Percentiles rank a stretch among this genome's conserved stretches.
Evolutionary conservation across 2,329 filamentous ascomycete genomes (phyloP).

Genomic region (Ophiocordyceps unilateralis): DNA sequence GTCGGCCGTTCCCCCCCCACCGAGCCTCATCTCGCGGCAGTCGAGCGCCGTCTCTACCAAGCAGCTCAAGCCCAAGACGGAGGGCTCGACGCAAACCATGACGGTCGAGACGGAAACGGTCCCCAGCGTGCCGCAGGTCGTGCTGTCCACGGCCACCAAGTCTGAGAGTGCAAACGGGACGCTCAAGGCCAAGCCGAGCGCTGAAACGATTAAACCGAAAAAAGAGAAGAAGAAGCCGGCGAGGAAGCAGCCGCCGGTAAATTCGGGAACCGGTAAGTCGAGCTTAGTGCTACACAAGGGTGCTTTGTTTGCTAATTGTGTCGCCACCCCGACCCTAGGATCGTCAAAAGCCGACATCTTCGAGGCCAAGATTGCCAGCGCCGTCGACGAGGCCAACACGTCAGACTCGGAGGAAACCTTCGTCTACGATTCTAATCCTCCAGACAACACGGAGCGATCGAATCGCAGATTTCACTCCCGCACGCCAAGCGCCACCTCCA

Average conservation of each 20-base stretch:
- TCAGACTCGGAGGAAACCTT: slow-evolving; percentile 98
- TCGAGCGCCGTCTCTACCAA: slow-evolving; percentile 48
- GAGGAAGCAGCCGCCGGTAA: slow-evolving; percentile 58
- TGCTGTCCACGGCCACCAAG: slow-evolving; percentile 48
- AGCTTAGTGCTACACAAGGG: neutral
- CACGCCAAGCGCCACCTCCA: slow-evolving; percentile 84
- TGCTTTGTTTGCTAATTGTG: neutral
- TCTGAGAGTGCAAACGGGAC: slow-evolving; percentile 51
- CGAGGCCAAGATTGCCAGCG: slow-evolving; percentile 88
- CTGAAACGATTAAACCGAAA: slow-evolving; percentile 88
- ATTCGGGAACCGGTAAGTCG: slow-evolving; percentile 53
- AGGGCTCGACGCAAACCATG: slow-evolving; percentile 77
- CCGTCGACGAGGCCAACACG: slow-evolving; percentile 88
- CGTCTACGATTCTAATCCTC: slow-evolving; percentile 95
- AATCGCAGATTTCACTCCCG: slow-evolving; percentile 76
- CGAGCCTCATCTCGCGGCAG: slow-evolving; percentile 38
- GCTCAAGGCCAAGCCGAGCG: slow-evolving; percentile 71
- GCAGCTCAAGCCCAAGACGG: slow-evolving; percentile 52
- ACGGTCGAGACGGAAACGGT: slow-evolving; percentile 97
- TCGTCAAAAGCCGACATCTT: slow-evolving; percentile 97
- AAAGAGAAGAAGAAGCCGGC: slow-evolving; percentile 74
- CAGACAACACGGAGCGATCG: slow-evolving; percentile 39
- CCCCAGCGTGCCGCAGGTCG: slow-evolving; percentile 71
- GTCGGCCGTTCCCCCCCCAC: slow-evolving; percentile 32
- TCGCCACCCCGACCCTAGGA: slow-evolving; percentile 29